phyloP scores from a whole-genome alignment of 2,329 filamentous ascomycete species.

The Ampelomyces quisqualis region DNA sequence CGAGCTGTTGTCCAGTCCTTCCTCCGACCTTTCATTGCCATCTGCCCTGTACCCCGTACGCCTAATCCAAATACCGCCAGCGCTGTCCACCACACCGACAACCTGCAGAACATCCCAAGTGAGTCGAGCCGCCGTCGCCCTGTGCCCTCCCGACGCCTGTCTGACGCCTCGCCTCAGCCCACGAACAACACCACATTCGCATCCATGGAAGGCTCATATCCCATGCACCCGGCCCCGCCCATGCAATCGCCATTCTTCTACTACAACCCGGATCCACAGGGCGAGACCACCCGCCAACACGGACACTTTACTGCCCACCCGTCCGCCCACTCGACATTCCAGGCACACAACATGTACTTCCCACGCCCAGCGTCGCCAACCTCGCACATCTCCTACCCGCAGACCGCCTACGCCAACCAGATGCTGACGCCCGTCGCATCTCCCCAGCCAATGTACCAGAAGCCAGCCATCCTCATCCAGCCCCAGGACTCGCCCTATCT shows the following conservation, averaged over 20 bases:
- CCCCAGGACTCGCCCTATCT: constrained; percentile 58
- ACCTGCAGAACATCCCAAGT: constrained; percentile 23
- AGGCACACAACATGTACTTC: constrained; percentile 50
- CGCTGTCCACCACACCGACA: constrained; percentile 10
- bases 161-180: constrained; percentile 4
- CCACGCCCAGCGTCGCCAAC: constrained; percentile 63
- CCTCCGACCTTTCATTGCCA: constrained; percentile 34
- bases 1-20: constrained; percentile 46
- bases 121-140: too few species aligned
- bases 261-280: constrained; percentile 75
- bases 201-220: constrained; percentile 69
- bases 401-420: constrained; percentile 59
- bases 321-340: constrained; percentile 35
- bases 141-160: too few species aligned
- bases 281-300: constrained; percentile 67
- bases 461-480: constrained; percentile 69
- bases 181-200: constrained; percentile 31
- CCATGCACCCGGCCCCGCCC: constrained; percentile 52
- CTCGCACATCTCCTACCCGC: constrained; percentile 54
- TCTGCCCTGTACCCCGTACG: constrained; percentile 13
- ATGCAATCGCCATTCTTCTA: constrained; percentile 83
- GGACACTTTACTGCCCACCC: constrained; percentile 69
- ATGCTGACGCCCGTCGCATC: constrained; percentile 75
- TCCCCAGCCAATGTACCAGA: constrained; percentile 71
- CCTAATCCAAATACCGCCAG: constrained; percentile 10